These are phyloP conservation scores for Suillus luteus DNA, from an alignment of 768 basidiomycete genomes.

Conservation along the genomic window DNA sequence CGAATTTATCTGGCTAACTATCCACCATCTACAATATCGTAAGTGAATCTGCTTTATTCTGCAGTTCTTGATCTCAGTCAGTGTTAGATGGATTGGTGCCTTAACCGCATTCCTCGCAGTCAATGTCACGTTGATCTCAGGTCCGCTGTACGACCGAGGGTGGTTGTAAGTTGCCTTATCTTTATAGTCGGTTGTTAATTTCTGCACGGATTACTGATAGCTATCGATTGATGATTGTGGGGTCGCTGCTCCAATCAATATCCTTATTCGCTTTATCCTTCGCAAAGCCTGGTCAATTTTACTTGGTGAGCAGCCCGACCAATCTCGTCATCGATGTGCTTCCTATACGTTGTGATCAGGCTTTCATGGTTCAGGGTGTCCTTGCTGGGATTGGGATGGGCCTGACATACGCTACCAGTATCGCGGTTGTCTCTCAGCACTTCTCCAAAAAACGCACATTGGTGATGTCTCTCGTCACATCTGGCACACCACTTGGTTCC, in stretches of 20 bases:
- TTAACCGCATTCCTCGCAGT: constrained; percentile 42
- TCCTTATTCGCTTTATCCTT: constrained; percentile 42
- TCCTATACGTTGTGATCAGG: background rate
- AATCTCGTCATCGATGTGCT: background rate
- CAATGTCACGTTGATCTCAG: constrained; percentile 39
- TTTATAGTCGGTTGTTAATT: background rate
- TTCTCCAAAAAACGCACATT: background rate
- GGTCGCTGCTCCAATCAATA: constrained; percentile 29
- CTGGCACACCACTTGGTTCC: background rate
- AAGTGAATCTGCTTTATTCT: constrained; percentile 17
- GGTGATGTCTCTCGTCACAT: background rate
- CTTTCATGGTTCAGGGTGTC: background rate
- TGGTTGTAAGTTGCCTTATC: constrained; percentile 37
- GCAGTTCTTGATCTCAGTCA: constrained; percentile 33
- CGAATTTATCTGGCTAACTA: constrained; percentile 29
- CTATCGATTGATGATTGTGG: constrained; percentile 22
- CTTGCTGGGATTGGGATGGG: background rate
- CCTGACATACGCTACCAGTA: background rate
- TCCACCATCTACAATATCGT: constrained; percentile 33
- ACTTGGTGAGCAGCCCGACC: constrained; percentile 28
- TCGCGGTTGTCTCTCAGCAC: background rate
- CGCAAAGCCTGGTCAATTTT: constrained; percentile 35
- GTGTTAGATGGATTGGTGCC: constrained; percentile 40
- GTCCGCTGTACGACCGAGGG: constrained; percentile 46
- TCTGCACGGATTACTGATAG: background rate